Conservation (phyloP, 1,139 yeast species). For the Hemisphaericaspora xylofermentans region DNA sequence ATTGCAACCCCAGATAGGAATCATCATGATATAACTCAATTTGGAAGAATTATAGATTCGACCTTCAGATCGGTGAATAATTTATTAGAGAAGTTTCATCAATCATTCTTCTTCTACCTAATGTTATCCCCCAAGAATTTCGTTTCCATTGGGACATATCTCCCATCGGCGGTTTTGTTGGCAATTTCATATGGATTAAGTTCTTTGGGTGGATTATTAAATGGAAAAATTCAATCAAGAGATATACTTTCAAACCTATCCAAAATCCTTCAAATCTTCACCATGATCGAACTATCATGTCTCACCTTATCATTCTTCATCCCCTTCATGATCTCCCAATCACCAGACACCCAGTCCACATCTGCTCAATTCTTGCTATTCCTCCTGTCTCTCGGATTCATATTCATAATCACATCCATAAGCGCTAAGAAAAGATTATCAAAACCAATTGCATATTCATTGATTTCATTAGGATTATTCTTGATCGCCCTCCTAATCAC, state of each 20-base stretch:
- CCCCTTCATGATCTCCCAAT: constrained; percentile 30
- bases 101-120: constrained; percentile 90
- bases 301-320: constrained; percentile 27
- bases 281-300: constrained; percentile 35
- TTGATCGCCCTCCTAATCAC: constrained; percentile 69
- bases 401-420: constrained; percentile 17
- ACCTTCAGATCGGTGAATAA: constrained; percentile 88
- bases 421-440: constrained; percentile 16
- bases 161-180: constrained; percentile 79
- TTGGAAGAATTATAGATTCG: constrained; percentile 88
- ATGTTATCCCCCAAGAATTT: constrained; percentile 75
- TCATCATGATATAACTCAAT: constrained; percentile 78
- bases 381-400: constrained; percentile 20
- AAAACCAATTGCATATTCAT: constrained; percentile 25
- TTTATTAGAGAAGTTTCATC: constrained; percentile 92
- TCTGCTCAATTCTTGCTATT: constrained; percentile 19
- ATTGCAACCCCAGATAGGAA: constrained; percentile 47
- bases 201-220: constrained; percentile 60
- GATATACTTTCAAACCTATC: constrained; percentile 27
- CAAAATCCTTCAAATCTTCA: constrained; percentile 28
- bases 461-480: constrained; percentile 48
- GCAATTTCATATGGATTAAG: constrained; percentile 72
- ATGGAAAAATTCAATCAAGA: constrained; percentile 32
- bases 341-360: too few relatives aligned
- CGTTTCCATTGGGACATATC: constrained; percentile 90